These are phyloP conservation scores for Alectoria sarmentosa DNA, from an alignment of 495 filamentous ascomycete genomes.

Conservation along the genomic window DNA sequence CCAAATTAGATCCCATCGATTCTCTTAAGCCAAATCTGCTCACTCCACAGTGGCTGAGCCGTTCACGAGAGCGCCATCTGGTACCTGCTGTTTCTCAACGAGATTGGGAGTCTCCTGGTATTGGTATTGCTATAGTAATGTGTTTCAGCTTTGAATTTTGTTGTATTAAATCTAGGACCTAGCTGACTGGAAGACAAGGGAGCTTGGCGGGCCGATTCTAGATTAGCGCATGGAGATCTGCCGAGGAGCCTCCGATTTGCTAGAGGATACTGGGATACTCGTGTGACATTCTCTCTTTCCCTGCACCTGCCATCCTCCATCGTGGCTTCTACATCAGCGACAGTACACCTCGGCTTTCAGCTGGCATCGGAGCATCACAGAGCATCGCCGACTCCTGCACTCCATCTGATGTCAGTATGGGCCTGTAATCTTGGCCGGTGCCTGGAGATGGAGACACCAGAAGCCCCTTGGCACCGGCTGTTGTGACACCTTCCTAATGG, in stretches of 20 bases:
- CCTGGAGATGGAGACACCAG: not conserved
- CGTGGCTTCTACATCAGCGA: not conserved
- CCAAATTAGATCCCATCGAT: too few relatives aligned
- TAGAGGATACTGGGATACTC: too few relatives aligned
- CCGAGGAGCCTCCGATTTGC: not conserved
- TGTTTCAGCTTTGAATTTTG: too few relatives aligned
- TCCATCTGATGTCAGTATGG: not conserved
- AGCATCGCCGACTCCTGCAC: not conserved
- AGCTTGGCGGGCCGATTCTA: not conserved
- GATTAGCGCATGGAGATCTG: not conserved
- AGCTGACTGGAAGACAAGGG: too few relatives aligned
- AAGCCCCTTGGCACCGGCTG: not conserved
- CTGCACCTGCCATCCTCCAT: not conserved
- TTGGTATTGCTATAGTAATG: too few relatives aligned
- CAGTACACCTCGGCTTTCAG: not conserved
- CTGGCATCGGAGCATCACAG: not conserved
- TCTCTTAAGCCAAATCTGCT: too few relatives aligned
- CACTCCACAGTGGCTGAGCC: too few relatives aligned
- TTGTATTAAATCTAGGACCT: too few relatives aligned
- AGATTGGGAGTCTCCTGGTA: too few relatives aligned
- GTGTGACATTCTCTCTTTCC: not conserved
- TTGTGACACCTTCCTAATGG: conserved; percentile 4
- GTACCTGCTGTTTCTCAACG: too few relatives aligned
- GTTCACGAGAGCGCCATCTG: too few relatives aligned
- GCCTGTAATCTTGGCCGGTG: not conserved